phyloP scores from a whole-genome alignment of 495 filamentous ascomycete genomes.

The Penicillium atrosanguineum region DNA sequence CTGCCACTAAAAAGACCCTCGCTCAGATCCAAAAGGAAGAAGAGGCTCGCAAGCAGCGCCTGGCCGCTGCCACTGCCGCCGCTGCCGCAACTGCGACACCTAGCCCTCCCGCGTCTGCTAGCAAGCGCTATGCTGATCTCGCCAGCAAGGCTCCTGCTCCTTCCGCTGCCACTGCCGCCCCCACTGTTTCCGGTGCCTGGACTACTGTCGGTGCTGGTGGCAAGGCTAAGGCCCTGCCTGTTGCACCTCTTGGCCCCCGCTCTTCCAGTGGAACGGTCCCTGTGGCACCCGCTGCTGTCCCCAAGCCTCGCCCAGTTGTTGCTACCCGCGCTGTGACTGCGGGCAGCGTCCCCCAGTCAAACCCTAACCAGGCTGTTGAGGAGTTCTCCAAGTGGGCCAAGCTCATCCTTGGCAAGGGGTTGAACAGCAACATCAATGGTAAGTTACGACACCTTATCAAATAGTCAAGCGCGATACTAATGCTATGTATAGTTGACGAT shows the following conservation, averaged over 20 bases:
- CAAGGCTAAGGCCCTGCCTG: constrained; percentile 73
- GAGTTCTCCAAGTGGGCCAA: constrained; percentile 95
- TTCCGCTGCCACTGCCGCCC: constrained; percentile 27
- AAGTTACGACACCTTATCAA: constrained; percentile 15
- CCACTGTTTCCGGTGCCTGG: constrained; percentile 63
- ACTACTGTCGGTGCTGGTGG: constrained; percentile 94
- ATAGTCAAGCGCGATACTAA: constrained; percentile 13
- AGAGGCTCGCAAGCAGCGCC: constrained; percentile 77
- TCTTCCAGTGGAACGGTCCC: constrained; percentile 51
- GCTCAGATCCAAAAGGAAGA: constrained; percentile 97
- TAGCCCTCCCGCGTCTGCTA: constrained; percentile 53
- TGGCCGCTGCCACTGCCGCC: constrained; percentile 55
- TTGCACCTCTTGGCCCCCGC: constrained; percentile 54
- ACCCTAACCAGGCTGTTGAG: constrained; percentile 62
- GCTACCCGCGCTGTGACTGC: constrained; percentile 36
- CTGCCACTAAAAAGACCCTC: constrained; percentile 77
- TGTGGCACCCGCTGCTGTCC: constrained; percentile 36
- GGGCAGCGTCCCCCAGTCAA: constrained; percentile 34
- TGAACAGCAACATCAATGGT: constrained; percentile 62
- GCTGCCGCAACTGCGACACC: constrained; percentile 45
- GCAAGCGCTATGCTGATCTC: constrained; percentile 94
- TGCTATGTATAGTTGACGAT: constrained; percentile 61
- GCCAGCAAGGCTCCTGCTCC: constrained; percentile 70
- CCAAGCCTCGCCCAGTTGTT: constrained; percentile 28
- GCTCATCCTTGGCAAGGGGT: constrained; percentile 60